Base-by-base conservation (phyloP, 345 rosid genomes). In the Aurinia saxatilis region DNA sequence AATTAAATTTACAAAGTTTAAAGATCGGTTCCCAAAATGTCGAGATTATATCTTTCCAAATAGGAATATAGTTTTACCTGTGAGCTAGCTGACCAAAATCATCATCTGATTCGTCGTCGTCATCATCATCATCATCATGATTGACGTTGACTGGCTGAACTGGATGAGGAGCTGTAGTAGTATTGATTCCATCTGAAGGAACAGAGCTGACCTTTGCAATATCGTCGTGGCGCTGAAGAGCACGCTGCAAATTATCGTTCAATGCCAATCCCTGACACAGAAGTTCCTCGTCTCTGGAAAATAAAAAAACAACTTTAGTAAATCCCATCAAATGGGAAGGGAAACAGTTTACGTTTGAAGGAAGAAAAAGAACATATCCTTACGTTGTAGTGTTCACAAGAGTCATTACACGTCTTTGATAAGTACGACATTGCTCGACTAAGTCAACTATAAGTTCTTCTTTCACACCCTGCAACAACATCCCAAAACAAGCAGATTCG, bases 211-310 rank as follows among this genome's bases (percentile, higher is more conserved):
- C 91, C 58, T 78, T 84, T 14, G 50, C 80, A 51, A 89, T 73
- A 68, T 87, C 90, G 75, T 93, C 99, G 38, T 93, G 87, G 55
- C 61, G 81, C 50, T 71, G 38, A 74, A 93, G 83, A 46, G 79
- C 96, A 57, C 84, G 90, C 83, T 93, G 99, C 80, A 93, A 71
- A 73, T 40, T 77, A 69, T 93, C 96, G 60, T 93, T 90, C 71
- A 90, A 78, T 70, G 89, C 84, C 65, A 93, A 78, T 45, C 92
- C 99, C 72, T 83, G 97, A 72, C 70, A 78, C 7, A 93, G 73
- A 75, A 87, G 87, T 40, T 64, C 84, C 85, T 87, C 99, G 3
- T 93, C 89, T 42, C 97, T 93, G 76, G 58, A 78, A 10, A 30
- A 56, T 4, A 14, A 38, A 15, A 12, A 62, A 63, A 9, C 10